Evolutionary conservation across 768 basidiomycete genomes (phyloP).

Genomic region (Kwoniella mangroviensis): DNA sequence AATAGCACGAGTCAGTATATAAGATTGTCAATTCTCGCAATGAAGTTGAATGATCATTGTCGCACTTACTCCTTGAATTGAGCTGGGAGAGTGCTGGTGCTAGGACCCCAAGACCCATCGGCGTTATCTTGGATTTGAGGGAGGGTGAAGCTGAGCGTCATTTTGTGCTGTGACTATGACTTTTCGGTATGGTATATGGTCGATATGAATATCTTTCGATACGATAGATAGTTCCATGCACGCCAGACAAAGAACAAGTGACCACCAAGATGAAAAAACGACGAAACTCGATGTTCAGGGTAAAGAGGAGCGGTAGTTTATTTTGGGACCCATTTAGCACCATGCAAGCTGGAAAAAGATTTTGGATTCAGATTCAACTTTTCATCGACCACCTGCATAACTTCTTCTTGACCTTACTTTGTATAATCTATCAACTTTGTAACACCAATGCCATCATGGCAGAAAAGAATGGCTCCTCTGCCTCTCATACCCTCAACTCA

Average conservation of each 20-base stretch:
- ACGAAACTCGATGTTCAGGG: constrained; percentile 27
- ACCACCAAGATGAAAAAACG: background rate
- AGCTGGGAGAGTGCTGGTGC: constrained; percentile 66
- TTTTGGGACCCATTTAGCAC: constrained; percentile 15
- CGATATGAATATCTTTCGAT: background rate
- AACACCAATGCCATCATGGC: constrained; percentile 27
- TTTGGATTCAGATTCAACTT: constrained; percentile 14
- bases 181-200: background rate
- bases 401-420: background rate
- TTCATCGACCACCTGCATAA: constrained; percentile 7
- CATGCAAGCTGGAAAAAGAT: constrained; percentile 2
- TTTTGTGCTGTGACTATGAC: constrained; percentile 24
- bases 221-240: too few relatives aligned
- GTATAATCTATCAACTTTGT: constrained; percentile 5
- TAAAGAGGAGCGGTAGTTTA: background rate
- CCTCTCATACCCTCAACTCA: constrained; percentile 8
- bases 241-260: constrained; percentile 10
- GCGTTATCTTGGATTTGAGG: constrained; percentile 89
- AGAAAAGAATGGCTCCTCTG: constrained; percentile 24
- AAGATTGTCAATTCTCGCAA: background rate
- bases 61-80: constrained; percentile 79
- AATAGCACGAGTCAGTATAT: constrained; percentile 4
- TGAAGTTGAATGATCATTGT: constrained; percentile 4
- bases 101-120: constrained; percentile 78
- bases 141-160: constrained; percentile 66